Evolutionary conservation across 2,329 filamentous ascomycete genomes (phyloP), one percentile per base, ranked within the genome.

Genomic region (Colletotrichum aenigma): DNA sequence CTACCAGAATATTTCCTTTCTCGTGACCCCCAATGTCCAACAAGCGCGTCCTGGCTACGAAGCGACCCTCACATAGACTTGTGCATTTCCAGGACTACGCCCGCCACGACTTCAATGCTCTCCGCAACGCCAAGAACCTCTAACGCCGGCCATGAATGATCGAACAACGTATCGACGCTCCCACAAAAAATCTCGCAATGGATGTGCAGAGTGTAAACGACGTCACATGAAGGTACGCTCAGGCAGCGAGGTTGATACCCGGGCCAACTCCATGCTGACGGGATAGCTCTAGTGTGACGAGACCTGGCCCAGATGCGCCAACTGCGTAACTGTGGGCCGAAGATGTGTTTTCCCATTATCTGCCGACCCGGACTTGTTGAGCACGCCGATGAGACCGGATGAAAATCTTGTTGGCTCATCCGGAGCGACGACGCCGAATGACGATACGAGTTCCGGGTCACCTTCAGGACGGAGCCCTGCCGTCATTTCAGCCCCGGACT

Each of bases 151-250:
- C 58, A 30, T n/a, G 18, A 61, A 32, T 32, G 58, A 28, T 16
- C 34, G 15, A 13, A 48, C 24, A 0, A 65, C 64, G 43, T 65
- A 65, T 30, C 60, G 68, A 30, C 68, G 68, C 21, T 56, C 68
- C 64, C 82, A 84, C 79, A 83, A 80, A 70, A 84, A 84, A 78
- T 83, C 82, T 18, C 79, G 80, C 52, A 78, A 73, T 9, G 82
- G 82, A 13, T 84, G 82, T 71, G 74, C 77, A 4, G 79, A 82
- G 76, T 84, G 80, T 77, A 84, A 83, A 72, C 77, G 78, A 43
- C 80, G 82, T 10, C 82, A 84, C 69, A 80, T 83, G 69, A 83
- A 83, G 80, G 82, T 81, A 78, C 32, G 62, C n/a, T 9, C 21
- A 58, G 2, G 26, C 2, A 28, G 16, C 21, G 55, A 1, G 55